Evolutionary conservation across 2,329 filamentous ascomycete species (phyloP).

Genomic region (Aspergillus carbonarius): DNA sequence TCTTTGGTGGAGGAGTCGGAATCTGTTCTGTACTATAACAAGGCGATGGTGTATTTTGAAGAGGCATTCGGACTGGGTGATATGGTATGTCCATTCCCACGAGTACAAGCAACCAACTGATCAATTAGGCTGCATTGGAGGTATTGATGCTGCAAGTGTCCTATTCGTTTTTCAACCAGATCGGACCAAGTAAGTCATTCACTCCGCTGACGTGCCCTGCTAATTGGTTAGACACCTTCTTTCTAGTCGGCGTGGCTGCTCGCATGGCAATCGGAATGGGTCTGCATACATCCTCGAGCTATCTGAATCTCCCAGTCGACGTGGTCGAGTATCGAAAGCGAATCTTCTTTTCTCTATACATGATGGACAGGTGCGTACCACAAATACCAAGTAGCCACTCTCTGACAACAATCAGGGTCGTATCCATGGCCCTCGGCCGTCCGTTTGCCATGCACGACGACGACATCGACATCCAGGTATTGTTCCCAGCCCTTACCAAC

Average conservation of each 20-base stretch:
- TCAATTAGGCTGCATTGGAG: conserved; percentile 42
- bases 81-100: conserved; percentile 31
- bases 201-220: too few species aligned
- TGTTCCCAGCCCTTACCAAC: background rate
- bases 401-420: conserved; percentile 34
- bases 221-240: conserved; percentile 44
- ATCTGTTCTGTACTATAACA: conserved; percentile 45
- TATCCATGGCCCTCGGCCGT: conserved; percentile 46
- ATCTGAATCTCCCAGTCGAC: conserved; percentile 34
- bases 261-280: conserved; percentile 48
- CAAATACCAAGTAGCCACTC: background rate
- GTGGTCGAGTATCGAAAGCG: conserved; percentile 42
- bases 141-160: conserved; percentile 50
- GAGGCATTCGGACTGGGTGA: conserved; percentile 39
- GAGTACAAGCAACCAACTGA: background rate
- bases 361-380: conserved; percentile 46
- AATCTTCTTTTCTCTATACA: conserved; percentile 50
- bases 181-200: conserved; percentile 44
- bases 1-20: conserved; percentile 46
- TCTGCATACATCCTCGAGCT: conserved; percentile 40
- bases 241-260: conserved; percentile 46
- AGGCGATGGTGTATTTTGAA: conserved; percentile 46
- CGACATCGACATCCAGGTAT: conserved; percentile 45
- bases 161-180: conserved; percentile 51
- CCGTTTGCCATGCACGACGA: conserved; percentile 50